These are phyloP conservation scores for Nymphaea thermarum DNA, from an alignment of 164 flowering plant species.

Conservation along the genomic window DNA sequence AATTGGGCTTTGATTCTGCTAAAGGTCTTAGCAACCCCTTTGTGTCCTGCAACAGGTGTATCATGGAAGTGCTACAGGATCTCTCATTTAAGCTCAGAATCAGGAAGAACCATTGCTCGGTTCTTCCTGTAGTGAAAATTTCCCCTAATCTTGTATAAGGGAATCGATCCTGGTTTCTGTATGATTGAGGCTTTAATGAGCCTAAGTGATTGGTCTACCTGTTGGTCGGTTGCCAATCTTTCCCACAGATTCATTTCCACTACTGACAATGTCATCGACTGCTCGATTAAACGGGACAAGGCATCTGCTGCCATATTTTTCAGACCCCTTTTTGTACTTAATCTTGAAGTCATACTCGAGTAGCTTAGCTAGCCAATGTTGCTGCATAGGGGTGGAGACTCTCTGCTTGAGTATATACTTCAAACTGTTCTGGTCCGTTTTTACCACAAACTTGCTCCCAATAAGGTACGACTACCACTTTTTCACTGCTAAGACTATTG, in stretches of 20 bases:
- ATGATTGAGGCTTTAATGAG: too few relatives aligned
- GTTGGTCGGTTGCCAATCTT: neutral
- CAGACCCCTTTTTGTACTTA: constrained; percentile 1
- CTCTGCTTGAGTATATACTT: neutral
- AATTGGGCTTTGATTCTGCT: too few relatives aligned
- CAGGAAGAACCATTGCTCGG: too few relatives aligned
- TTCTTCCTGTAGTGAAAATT: too few relatives aligned
- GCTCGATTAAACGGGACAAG: neutral
- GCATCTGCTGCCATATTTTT: constrained; percentile 4
- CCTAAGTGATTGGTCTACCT: too few relatives aligned
- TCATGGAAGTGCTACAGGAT: neutral
- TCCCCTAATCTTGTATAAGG: too few relatives aligned
- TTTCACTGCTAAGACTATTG: neutral
- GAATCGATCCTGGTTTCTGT: too few relatives aligned
- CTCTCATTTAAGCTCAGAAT: too few relatives aligned
- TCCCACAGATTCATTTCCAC: too few relatives aligned
- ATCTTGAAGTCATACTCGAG: neutral
- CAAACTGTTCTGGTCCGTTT: constrained; percentile 1
- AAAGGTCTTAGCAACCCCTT: too few relatives aligned
- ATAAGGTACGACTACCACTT: neutral
- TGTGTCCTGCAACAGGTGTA: too few relatives aligned
- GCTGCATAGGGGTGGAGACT: neutral
- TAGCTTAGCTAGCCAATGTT: constrained; percentile 1
- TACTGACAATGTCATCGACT: too few relatives aligned
- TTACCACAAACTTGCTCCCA: neutral